A percentile compares a stretch with the other conserved stretches of the same genome.
These are phyloP conservation scores for Talaromyces liani DNA, from an alignment of 495 filamentous ascomycete species.

Conservation along the genomic window DNA sequence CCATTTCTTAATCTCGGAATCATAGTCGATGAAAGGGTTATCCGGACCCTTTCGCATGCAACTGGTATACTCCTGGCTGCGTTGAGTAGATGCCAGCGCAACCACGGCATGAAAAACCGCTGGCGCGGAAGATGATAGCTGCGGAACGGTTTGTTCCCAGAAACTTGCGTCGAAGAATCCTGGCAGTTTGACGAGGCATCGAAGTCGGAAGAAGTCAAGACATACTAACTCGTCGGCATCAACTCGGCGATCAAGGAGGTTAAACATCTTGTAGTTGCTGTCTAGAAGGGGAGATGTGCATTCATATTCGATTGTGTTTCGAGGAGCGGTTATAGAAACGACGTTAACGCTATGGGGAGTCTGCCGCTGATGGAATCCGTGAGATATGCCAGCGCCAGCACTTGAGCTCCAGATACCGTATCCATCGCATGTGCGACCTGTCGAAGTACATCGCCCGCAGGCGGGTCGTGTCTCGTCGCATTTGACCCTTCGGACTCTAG, in stretches of 20 bases:
- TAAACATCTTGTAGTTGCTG: neutral
- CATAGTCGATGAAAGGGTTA: slow-evolving; percentile 8
- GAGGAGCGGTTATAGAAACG: neutral
- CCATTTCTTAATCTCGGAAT: slow-evolving; percentile 21
- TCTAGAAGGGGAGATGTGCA: neutral
- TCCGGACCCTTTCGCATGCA: neutral
- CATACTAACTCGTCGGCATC: slow-evolving; percentile 17
- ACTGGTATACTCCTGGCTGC: slow-evolving; percentile 1
- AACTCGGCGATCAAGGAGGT: neutral
- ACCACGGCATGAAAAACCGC: slow-evolving; percentile 9
- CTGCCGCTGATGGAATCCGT: neutral
- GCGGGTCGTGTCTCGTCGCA: slow-evolving; percentile 14
- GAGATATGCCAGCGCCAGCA: neutral
- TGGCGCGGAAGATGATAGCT: slow-evolving; percentile 6
- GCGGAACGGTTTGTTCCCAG: slow-evolving; percentile 12
- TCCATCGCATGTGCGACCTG: slow-evolving; percentile 43
- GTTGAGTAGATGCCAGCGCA: slow-evolving; percentile 8
- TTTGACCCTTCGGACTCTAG: slow-evolving; percentile 13
- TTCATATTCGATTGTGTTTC: neutral
- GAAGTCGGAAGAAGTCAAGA: slow-evolving; percentile 53
- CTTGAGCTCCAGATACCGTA: slow-evolving; percentile 13
- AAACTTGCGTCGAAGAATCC: slow-evolving; percentile 53
- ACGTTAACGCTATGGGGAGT: neutral
- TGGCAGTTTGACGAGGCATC: slow-evolving; percentile 51
- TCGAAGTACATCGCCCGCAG: slow-evolving; percentile 16